Base-by-base conservation (phyloP, 495 filamentous ascomycete species). In the Penicillium coffeae region DNA sequence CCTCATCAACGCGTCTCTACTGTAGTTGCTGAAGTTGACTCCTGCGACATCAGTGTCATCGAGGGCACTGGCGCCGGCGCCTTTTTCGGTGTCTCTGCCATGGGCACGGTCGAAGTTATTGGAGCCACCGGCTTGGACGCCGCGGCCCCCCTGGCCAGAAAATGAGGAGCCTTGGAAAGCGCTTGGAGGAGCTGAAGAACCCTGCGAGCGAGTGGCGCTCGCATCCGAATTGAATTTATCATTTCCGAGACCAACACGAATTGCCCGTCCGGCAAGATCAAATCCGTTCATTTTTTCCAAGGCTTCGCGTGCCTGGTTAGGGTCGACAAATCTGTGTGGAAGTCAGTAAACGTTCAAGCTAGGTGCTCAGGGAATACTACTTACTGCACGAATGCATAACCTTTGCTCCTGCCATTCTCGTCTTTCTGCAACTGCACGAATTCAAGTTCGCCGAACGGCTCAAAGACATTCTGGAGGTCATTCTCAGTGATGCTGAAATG, bases 221-320 rank as follows among this genome's bases (percentile, higher is more conserved):
- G 90, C 92, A 74, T 96, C 93, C 54, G 90, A 87, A 75, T 93
- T 97, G 71, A 97, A 99, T 87, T 97, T 97, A 88, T 99, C 94
- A 76, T 95, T 99, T 72, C 94, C 94, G 77, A 99, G 90, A 68
- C 94, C 94, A 72, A 99, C 94, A 62, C 94, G 89, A 63, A 99
- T 97, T 45, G 89, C 89, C 60, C 94, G 90, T 72, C 91, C 91
- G 63, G 92, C 94, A 63, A 99, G 87, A 69, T 97, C 94, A 74
- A 96, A 99, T 41, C 91, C 90, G 73, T 99, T 99, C 93, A 99
- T 96, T 72, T 96, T 93, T 71, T 96, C 89, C 45, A 99, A 76
- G 40, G 94, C 94, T 63, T 95, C 89, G 50, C 90, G 85, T 57
- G 94, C 94, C 64, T 94, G 85, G 50, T 83, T 82, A 38, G 94